Conservation (phyloP, 1,284 basidiomycete species). For the Chondrostereum purpureum region DNA sequence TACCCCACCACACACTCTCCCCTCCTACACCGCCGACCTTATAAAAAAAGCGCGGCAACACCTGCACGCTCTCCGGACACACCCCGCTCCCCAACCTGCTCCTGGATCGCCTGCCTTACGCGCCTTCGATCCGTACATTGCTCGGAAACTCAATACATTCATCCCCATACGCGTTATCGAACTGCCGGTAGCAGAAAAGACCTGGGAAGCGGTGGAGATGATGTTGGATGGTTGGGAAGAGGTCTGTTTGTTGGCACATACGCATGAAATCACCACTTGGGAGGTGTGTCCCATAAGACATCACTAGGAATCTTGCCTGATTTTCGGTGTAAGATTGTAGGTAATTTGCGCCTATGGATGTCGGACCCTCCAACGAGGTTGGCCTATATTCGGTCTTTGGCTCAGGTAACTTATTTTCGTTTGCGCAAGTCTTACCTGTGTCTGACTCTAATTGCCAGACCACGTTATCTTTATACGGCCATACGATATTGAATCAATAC, state of each 20-base stretch:
- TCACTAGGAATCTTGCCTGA: neutral
- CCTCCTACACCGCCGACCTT: conserved; percentile 29
- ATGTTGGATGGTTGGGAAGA: conserved; percentile 57
- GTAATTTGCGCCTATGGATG: conserved; percentile 41
- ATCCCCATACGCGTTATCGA: conserved; percentile 65
- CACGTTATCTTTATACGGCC: conserved; percentile 37
- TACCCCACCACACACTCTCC: conserved; percentile 29
- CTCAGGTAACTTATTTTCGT: conserved; percentile 56
- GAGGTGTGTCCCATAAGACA: conserved; percentile 35
- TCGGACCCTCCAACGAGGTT: conserved; percentile 31
- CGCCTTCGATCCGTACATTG: conserved; percentile 67
- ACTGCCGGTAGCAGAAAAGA: conserved; percentile 41
- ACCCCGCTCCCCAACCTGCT: conserved; percentile 29
- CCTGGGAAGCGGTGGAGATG: conserved; percentile 45
- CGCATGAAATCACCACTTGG: conserved; percentile 48
- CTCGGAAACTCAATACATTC: conserved; percentile 62
- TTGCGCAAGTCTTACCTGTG: too few relatives aligned
- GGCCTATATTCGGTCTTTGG: conserved; percentile 56
- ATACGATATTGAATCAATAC: conserved; percentile 46
- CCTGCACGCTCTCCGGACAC: conserved; percentile 33
- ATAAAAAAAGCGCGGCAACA: conserved; percentile 34
- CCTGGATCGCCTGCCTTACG: conserved; percentile 43
- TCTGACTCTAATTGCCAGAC: neutral
- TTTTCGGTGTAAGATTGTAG: conserved; percentile 35
- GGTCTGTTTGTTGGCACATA: conserved; percentile 37